Evolutionary conservation across 2,329 filamentous ascomycete species (phyloP), one percentile per base, ranked within the genome.

Genomic region (Colletotrichum tabaci): DNA sequence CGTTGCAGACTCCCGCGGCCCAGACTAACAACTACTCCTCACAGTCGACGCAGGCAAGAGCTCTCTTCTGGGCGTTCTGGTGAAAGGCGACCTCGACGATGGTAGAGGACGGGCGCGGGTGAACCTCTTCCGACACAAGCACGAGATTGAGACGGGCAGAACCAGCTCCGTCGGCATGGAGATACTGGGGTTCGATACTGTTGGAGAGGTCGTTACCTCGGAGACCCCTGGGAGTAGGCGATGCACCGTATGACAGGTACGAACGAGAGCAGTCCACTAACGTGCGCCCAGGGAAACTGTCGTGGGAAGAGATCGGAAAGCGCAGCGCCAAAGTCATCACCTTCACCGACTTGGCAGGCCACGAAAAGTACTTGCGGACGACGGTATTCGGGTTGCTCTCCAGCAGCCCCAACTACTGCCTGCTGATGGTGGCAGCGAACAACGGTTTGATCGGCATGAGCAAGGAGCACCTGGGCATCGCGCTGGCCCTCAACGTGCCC

Each of bases 151-250:
- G 82, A 96, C 94, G 57, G 96, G 96, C 1, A 89, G 96, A 75
- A 99, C 96, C 12, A 98, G 94, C 79, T 98, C 95, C 0, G 96
- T 99, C 0, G 96, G 96, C 52, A 97, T 98, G 95, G 96, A 99
- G 82, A 98, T 98, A 73, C 95, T 98, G 92, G 96, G 96, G 2
- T 99, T 98, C 77, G 95, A 98, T 81, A 94, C 93, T 61, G 88
- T 89, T 66, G 96, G 96, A 38, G 90, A 95, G 35, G 92, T 98
- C 38, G 89, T 98, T 18, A 90, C 91, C 18, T 96, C 94, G 49
- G 93, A 93, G 70, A 93, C 92, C 0, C 93, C 95, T 2, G 96
- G 95, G 1, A 90, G 96, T 80, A 94, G 92, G 83, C 81, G 21
- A 35, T 9, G 12, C 12, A 18, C 10, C 30, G 8, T n/a, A 3